Percentiles rank a stretch among this genome's conserved stretches.
Conservation (phyloP, 2,329 filamentous ascomycete species). For the Alternaria sp. region DNA sequence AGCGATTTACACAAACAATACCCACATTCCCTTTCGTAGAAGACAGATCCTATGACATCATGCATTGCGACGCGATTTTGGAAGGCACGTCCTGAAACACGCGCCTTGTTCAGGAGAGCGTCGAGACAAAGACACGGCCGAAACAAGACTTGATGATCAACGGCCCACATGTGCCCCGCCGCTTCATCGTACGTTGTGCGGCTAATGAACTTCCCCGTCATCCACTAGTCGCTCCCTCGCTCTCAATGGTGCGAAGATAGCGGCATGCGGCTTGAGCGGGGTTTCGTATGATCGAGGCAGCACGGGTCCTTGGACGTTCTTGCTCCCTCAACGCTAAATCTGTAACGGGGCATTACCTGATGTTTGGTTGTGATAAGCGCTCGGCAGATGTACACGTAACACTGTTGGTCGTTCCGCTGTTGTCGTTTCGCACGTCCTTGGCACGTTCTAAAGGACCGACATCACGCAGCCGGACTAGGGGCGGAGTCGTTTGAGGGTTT, state of each 20-base stretch:
- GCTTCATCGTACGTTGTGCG: constrained; percentile 5
- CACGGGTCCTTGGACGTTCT: neutral
- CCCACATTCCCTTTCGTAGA: constrained; percentile 2
- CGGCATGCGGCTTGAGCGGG: constrained; percentile 6
- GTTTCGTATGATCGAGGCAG: constrained; percentile 3
- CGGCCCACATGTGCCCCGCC: constrained; percentile 3
- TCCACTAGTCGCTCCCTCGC: neutral
- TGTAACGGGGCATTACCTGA: constrained; percentile 4
- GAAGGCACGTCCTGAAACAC: neutral
- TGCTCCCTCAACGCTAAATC: constrained; percentile 1
- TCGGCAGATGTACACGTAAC: constrained; percentile 18
- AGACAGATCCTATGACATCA: constrained; percentile 18
- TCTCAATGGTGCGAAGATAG: constrained; percentile 12
- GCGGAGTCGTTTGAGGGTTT: constrained; percentile 4
- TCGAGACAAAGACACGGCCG: neutral
- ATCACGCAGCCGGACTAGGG: constrained; percentile 3
- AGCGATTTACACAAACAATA: constrained; percentile 2
- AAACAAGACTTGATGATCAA: constrained; percentile 15
- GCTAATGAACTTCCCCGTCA: constrained; percentile 8
- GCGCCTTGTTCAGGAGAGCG: neutral
- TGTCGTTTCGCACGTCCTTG: constrained; percentile 18
- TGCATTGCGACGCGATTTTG: neutral
- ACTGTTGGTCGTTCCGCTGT: constrained; percentile 11
- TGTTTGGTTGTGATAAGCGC: constrained; percentile 8
- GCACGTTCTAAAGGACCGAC: constrained; percentile 12